These are phyloP conservation scores for Pythium oligandrum DNA, from an alignment of 352 stramenopile genomes.

Conservation along the genomic window DNA sequence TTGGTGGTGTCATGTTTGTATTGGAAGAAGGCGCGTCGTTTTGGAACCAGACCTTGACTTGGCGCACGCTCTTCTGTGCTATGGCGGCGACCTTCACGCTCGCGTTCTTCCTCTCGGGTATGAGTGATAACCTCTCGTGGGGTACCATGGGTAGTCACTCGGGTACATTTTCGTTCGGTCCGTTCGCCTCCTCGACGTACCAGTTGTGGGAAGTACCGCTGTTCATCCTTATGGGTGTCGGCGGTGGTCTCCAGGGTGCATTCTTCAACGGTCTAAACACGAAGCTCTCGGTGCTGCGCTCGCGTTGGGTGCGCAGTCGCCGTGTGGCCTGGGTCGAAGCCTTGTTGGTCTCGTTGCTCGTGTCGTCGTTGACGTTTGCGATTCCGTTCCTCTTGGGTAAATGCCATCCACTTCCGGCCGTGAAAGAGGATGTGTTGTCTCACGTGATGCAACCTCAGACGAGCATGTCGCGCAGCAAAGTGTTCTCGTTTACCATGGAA, in stretches of 20 bases:
- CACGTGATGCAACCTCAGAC: slow-evolving; percentile 35
- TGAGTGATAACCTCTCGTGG: slow-evolving; percentile 72
- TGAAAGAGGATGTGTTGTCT: slow-evolving; percentile 42
- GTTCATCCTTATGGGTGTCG: slow-evolving; percentile 83
- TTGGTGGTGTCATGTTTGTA: slow-evolving; percentile 85
- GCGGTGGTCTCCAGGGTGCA: slow-evolving; percentile 79
- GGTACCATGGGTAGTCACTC: slow-evolving; percentile 67
- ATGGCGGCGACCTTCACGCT: slow-evolving; percentile 86
- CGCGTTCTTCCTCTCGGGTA: slow-evolving; percentile 72
- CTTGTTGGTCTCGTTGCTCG: slow-evolving; percentile 47
- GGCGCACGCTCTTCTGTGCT: slow-evolving; percentile 83
- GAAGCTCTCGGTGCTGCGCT: slow-evolving; percentile 35
- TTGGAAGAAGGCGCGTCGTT: slow-evolving; percentile 86
- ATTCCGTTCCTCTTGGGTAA: slow-evolving; percentile 61
- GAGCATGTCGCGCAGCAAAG: slow-evolving; percentile 32
- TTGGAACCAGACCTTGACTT: slow-evolving; percentile 79
- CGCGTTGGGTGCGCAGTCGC: slow-evolving; percentile 54
- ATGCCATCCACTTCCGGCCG: slow-evolving; percentile 50
- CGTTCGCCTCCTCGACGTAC: slow-evolving; percentile 70
- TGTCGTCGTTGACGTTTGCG: slow-evolving; percentile 60
- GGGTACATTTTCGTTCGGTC: slow-evolving; percentile 68
- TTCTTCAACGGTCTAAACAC: slow-evolving; percentile 78
- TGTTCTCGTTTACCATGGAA: slow-evolving; percentile 71
- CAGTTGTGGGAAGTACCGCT: slow-evolving; percentile 85
- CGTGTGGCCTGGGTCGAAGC: slow-evolving; percentile 55